Conservation (phyloP, 768 basidiomycete species). For the Pleurotus sapidus region DNA sequence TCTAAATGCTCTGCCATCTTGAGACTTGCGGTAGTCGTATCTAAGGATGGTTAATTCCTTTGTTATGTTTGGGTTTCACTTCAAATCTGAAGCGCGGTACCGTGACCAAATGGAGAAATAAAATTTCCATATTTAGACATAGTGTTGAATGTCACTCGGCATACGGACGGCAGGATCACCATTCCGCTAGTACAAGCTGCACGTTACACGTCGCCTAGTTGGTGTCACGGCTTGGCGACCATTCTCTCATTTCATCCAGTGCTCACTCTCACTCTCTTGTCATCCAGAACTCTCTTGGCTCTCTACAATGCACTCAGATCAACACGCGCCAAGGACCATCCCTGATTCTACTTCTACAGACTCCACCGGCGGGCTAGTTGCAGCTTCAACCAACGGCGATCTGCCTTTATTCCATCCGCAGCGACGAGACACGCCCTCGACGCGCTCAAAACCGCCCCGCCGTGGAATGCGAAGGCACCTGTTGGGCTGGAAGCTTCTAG, state of each 20-base stretch:
- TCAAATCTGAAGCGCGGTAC: no score
- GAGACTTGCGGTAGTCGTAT: no score
- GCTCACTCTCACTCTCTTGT: neutral
- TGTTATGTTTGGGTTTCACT: no score
- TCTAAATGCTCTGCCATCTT: no score
- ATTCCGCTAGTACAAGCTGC: neutral
- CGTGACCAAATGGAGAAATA: neutral
- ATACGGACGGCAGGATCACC: no score
- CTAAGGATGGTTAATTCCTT: no score
- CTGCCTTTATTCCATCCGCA: conserved; percentile 1
- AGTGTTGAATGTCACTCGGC: neutral
- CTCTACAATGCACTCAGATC: neutral
- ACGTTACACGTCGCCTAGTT: neutral
- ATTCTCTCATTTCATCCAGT: no score
- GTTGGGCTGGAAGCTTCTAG: conserved; percentile 49
- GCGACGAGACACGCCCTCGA: neutral
- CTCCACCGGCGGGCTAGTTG: neutral
- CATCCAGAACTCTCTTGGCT: neutral
- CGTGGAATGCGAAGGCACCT: neutral
- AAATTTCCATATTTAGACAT: neutral
- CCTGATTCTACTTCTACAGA: neutral
- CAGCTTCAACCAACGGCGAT: neutral
- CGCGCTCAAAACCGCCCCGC: neutral
- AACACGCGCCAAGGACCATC: neutral
- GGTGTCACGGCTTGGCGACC: neutral